Base-by-base conservation (phyloP, 768 basidiomycete genomes). In the Amanita pallidorosea region DNA sequence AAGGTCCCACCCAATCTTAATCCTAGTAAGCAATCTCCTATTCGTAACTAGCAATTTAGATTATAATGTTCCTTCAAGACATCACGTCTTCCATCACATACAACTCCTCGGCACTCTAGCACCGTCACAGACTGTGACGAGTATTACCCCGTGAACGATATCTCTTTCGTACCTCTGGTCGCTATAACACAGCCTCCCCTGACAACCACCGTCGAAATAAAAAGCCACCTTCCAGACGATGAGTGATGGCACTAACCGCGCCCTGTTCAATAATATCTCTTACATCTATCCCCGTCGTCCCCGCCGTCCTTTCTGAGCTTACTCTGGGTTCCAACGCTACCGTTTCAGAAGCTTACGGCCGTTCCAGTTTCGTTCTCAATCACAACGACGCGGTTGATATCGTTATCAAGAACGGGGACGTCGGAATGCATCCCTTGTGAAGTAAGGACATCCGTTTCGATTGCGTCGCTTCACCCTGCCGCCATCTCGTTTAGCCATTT, bases 71-170 rank as follows among this genome's bases (percentile, higher is more conserved):
- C 45, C 25, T 7, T 15, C n/a, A n/a, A 91, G 88, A 97, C 65
- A 65, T 85, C 56, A 96, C 95, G 9, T 74, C 92, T 1, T 85
- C 83, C 0, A 78, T 97, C 57, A 81, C 82, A 0, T 99, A 99
- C 73, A 64, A 67, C 53, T 37, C 74, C 0, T 72, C 72, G 23
- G 70, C 77, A 18, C 76, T 4, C 47, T 79, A 45, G 80, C 77
- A 4, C 70, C 83, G 57, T 63, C 73, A 2, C 79, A 79, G 2
- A 61, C 70, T 29, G 66, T 38, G 70, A 77, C 55, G 70, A 61
- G 23, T 90, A 89, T 62, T 63, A 69, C 46, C 74, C 77, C 54
- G 75, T 84, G 37, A 67, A 83, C 56, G 93, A 96, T 62, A 74
- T 74, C 7, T 61, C 72, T 22, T 71, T 95, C 41, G 79, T 84